phyloP scores from a whole-genome alignment of 805 yeast genomes.

The Schwanniomyces sp. region DNA sequence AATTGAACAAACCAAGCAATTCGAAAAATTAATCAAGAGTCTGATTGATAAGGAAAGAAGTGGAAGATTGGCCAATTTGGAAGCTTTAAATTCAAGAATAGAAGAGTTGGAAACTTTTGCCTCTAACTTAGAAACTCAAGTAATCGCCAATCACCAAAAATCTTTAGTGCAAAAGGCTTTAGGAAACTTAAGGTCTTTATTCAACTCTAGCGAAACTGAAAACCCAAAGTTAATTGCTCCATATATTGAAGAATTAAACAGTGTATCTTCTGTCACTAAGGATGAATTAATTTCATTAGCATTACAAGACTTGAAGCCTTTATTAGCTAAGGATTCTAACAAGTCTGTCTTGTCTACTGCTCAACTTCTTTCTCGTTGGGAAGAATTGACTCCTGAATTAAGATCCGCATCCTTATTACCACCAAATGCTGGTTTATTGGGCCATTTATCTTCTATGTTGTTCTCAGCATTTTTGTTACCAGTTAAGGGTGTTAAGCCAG shows the following conservation, averaged over 20 bases:
- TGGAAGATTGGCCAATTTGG: constrained; percentile 71
- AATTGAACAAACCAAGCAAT: constrained; percentile 61
- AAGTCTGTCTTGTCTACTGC: constrained; percentile 69
- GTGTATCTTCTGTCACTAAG: constrained; percentile 19
- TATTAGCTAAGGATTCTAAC: constrained; percentile 36
- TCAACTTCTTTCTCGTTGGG: constrained; percentile 80
- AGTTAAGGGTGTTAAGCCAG: constrained; percentile 72
- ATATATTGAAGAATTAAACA: constrained; percentile 37
- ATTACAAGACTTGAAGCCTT: constrained; percentile 30
- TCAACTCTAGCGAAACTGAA: constrained; percentile 19
- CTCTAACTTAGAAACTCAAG: constrained; percentile 39
- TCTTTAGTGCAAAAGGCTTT: constrained; percentile 30
- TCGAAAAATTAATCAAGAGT: constrained; percentile 31
- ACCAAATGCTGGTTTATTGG: constrained; percentile 93
- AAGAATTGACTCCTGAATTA: constrained; percentile 77
- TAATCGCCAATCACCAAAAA: constrained; percentile 33
- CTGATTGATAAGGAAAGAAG: constrained; percentile 52
- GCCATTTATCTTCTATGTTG: constrained; percentile 78
- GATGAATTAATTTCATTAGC: constrained; percentile 37
- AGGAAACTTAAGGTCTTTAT: constrained; percentile 30
- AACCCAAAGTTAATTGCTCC: constrained; percentile 28
- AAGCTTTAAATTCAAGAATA: constrained; percentile 55
- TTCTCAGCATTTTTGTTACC: constrained; percentile 75
- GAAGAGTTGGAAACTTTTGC: constrained; percentile 56
- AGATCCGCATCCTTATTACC: constrained; percentile 88